A percentile compares a stretch with the other conserved stretches of the same genome.
These are phyloP conservation scores for Strigomonas galati DNA, from an alignment of 208 protist genomes.

Conservation along the genomic window DNA sequence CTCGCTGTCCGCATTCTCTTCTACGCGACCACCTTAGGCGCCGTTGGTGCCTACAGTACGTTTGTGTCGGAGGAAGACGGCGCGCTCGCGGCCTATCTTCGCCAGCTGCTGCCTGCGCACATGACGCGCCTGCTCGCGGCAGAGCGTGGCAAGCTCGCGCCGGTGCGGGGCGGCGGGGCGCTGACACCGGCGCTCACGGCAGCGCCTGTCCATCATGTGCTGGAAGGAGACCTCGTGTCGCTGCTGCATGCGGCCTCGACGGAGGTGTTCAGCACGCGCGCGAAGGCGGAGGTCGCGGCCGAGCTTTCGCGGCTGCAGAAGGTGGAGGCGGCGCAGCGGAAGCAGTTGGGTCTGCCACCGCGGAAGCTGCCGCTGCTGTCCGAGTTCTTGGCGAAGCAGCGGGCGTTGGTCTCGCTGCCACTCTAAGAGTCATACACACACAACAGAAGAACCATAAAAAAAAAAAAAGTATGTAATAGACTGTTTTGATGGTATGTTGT, in stretches of 20 bases:
- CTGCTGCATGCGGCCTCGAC: not conserved
- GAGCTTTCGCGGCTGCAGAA: slow-evolving; percentile 34
- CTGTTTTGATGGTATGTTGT: not conserved
- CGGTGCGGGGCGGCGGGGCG: not conserved
- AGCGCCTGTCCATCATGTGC: slow-evolving; percentile 25
- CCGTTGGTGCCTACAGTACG: slow-evolving; percentile 64
- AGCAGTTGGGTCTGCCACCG: slow-evolving; percentile 53
- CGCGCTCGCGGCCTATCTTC: slow-evolving; percentile 59
- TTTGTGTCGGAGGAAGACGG: slow-evolving; percentile 72
- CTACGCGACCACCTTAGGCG: slow-evolving; percentile 69
- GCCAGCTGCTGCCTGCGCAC: slow-evolving; percentile 21
- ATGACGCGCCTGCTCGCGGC: slow-evolving; percentile 30
- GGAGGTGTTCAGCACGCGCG: slow-evolving; percentile 1
- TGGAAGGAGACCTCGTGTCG: slow-evolving; percentile 34
- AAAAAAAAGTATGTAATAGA: not conserved
- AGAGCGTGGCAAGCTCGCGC: slow-evolving; percentile 12
- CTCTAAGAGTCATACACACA: slow-evolving; percentile 23
- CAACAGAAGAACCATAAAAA: slow-evolving; percentile 1
- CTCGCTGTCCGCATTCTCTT: slow-evolving; percentile 44
- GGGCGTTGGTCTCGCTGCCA: slow-evolving; percentile 64
- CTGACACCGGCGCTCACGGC: not conserved
- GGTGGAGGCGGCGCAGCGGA: slow-evolving; percentile 54
- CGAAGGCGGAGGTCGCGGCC: slow-evolving; percentile 38
- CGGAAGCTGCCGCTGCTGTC: slow-evolving; percentile 45
- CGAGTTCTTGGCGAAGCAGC: slow-evolving; percentile 67